Base-by-base conservation (phyloP, 1,139 yeast genomes). In the Taphrina wiesneri region DNA sequence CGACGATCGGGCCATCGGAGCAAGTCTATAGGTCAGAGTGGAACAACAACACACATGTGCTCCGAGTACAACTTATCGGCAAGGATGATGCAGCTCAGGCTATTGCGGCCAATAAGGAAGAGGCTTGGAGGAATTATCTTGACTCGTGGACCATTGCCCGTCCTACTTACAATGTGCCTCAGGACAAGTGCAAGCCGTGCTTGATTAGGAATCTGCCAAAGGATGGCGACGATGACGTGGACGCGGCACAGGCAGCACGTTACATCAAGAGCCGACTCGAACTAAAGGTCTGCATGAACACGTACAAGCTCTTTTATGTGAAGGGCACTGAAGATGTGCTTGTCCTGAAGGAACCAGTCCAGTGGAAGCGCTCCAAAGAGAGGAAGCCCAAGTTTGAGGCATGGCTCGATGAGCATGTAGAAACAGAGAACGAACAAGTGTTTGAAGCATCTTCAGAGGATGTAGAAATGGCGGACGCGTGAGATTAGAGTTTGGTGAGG, bases 161-260 rank as follows among this genome's bases (percentile, higher is more conserved):
- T 72, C 98, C 99, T 47, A 93, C 99, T 1, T 99, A 93, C 76
- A 98, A 98, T 36, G 88, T 95, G 25, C 86, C 92, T n/a, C 85
- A 90, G n/a, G 85, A 88, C 39, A 85, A 84, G 69, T 81, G 90
- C 66, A 82, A 81, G 68, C 96, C 96, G 57, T 89, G 90, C 75
- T 78, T 87, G 67, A 87, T 85, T 70, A 70, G 75, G 32, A 72
- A 71, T 45, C 79, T 86, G 11, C 83, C 83, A 64, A 76, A 78
- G 51, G 84, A 83, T 30, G 60, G 41, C 36, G 60, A 53, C 25
- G 60, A 53, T 13, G 57, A 30, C 43, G 19, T 51, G 32, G 43
- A 9, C 4, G 39, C 21, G 28, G 57, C 46, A 15, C 52, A 28
- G 19, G 39, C 52, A 26, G 36, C 36, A 30, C 54, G 54, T 11